Percentiles rank a stretch among this genome's conserved stretches.
Conservation (phyloP, 1,284 basidiomycete species). For the Ustilago crameri region DNA sequence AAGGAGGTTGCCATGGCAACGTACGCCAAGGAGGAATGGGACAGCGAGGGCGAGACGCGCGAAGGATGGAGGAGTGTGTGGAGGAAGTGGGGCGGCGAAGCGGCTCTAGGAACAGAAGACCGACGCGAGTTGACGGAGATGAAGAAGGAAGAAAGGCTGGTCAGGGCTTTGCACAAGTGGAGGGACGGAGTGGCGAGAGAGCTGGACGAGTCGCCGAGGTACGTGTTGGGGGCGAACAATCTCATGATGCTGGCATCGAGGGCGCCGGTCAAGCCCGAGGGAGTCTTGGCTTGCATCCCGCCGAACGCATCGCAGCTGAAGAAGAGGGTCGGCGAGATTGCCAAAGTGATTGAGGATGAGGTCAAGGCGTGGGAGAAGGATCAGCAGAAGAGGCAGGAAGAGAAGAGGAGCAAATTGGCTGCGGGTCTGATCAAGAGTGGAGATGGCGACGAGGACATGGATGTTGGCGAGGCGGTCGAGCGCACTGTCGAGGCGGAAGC, state of each 20-base stretch:
- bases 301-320: conserved; percentile 42
- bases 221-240: conserved; percentile 47
- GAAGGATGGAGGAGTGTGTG: conserved; percentile 64
- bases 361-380: conserved; percentile 41
- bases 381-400: conserved; percentile 13
- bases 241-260: conserved; percentile 58
- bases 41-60: conserved; percentile 53
- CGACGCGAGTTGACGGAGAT: conserved; percentile 41
- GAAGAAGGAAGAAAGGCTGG: conserved; percentile 72
- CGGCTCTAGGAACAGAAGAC: conserved; percentile 52
- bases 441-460: conserved; percentile 14
- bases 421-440: conserved; percentile 7
- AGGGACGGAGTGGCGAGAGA: conserved; percentile 82
- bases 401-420: conserved; percentile 18
- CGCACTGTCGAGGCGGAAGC: neutral
- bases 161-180: conserved; percentile 83
- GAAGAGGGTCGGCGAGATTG: conserved; percentile 52
- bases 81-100: conserved; percentile 69
- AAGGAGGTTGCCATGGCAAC: conserved; percentile 58
- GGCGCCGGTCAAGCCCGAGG: conserved; percentile 48
- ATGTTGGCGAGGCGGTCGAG: conserved; percentile 24
- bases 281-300: conserved; percentile 46
- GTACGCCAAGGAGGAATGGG: conserved; percentile 67
- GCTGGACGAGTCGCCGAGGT: conserved; percentile 84
- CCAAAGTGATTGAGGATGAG: conserved; percentile 44